Conservation (phyloP, 805 yeast species). For the Babjeviella inositovora region DNA sequence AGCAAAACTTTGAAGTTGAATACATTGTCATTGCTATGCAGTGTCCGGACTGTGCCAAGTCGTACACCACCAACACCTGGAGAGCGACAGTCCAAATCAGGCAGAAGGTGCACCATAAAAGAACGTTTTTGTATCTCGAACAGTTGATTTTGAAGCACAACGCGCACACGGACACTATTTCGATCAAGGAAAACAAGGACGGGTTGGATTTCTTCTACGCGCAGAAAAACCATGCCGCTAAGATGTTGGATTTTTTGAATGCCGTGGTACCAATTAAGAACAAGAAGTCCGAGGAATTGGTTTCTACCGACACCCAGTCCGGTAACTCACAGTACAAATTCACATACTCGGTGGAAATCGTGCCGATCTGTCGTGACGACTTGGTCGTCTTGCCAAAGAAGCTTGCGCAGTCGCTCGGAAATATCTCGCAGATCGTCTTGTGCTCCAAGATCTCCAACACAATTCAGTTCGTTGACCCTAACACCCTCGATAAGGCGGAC, state of each 20-base stretch:
- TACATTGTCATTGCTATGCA: constrained; percentile 90
- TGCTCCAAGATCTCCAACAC: constrained; percentile 77
- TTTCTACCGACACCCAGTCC: constrained; percentile 84
- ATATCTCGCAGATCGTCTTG: constrained; percentile 63
- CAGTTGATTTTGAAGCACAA: constrained; percentile 85
- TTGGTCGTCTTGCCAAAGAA: constrained; percentile 82
- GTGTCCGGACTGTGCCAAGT: constrained; percentile 97
- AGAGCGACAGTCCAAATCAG: constrained; percentile 94
- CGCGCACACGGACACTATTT: constrained; percentile 87
- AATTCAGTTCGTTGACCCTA: constrained; percentile 78
- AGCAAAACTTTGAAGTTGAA: constrained; percentile 90
- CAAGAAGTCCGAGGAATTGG: constrained; percentile 80
- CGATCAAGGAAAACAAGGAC: constrained; percentile 84
- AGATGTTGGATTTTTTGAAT: constrained; percentile 80
- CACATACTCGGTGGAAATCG: constrained; percentile 84
- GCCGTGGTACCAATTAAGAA: constrained; percentile 75
- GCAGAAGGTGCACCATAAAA: constrained; percentile 92
- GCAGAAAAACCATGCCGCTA: constrained; percentile 79
- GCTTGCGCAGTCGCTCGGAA: constrained; percentile 72
- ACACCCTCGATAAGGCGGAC: constrained; percentile 65
- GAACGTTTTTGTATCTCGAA: constrained; percentile 90
- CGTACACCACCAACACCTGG: constrained; percentile 96
- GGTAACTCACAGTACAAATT: constrained; percentile 82
- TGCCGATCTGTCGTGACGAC: constrained; percentile 95
- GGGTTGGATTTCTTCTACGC: constrained; percentile 91